These are phyloP conservation scores for Penicillium atrosanguineum DNA, from an alignment of 495 filamentous ascomycete species.

Conservation along the genomic window DNA sequence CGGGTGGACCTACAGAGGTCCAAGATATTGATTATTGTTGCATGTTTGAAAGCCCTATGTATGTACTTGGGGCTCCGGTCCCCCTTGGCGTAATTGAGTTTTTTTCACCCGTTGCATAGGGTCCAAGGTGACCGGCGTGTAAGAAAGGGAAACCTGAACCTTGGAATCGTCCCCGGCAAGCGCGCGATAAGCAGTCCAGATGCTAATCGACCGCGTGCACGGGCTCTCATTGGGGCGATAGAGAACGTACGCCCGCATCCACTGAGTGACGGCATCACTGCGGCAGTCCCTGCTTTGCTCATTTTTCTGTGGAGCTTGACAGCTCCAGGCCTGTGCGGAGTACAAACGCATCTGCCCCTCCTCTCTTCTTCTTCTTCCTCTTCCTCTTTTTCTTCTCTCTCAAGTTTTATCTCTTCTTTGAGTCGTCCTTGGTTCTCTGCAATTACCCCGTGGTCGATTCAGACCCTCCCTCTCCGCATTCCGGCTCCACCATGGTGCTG, in stretches of 20 bases:
- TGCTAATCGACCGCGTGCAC: slow-evolving; percentile 1
- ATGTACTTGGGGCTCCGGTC: slow-evolving; percentile 8
- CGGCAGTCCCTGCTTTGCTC: slow-evolving; percentile 8
- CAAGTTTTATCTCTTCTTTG: slow-evolving; percentile 1
- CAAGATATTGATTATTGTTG: background rate
- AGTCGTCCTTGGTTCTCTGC: background rate
- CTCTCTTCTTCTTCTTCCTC: slow-evolving; percentile 1
- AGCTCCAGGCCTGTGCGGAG: background rate
- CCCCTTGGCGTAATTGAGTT: slow-evolving; percentile 15
- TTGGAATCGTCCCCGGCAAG: background rate
- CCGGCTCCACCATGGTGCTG: slow-evolving; percentile 68
- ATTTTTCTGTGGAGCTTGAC: background rate
- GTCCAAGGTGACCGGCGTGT: background rate
- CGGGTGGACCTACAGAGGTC: no score
- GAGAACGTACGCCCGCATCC: slow-evolving; percentile 5
- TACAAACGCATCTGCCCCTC: slow-evolving; percentile 5
- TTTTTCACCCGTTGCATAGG: background rate
- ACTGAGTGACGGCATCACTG: slow-evolving; percentile 16
- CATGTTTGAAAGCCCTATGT: slow-evolving; percentile 3
- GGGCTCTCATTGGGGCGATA: slow-evolving; percentile 8
- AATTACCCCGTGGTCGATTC: background rate
- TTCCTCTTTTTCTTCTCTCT: slow-evolving; percentile 3
- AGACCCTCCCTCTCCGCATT: slow-evolving; percentile 2
- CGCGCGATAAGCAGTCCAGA: slow-evolving; percentile 6
- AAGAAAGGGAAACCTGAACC: background rate